phyloP scores from a whole-genome alignment of 1,284 basidiomycete genomes.

The Blastosporella zonata region DNA sequence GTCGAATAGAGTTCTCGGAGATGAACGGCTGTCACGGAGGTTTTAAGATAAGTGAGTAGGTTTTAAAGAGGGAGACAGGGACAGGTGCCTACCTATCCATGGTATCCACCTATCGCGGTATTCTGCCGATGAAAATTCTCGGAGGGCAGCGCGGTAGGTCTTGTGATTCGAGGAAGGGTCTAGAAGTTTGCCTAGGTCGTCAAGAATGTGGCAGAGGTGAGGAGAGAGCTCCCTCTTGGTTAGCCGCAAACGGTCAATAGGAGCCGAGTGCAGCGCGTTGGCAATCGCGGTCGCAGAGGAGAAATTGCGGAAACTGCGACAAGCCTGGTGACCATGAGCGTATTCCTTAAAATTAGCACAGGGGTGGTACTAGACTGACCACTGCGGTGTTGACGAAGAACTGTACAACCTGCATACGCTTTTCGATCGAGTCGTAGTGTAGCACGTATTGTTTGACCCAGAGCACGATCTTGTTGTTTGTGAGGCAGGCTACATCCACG shows the following conservation, averaged over 20 bases:
- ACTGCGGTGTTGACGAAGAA: conserved; percentile 41
- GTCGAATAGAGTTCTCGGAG: conserved; percentile 34
- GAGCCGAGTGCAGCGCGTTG: conserved; percentile 37
- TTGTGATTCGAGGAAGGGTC: conserved; percentile 33
- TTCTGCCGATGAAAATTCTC: conserved; percentile 20
- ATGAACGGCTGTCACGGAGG: conserved; percentile 33
- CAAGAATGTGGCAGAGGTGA: conserved; percentile 28
- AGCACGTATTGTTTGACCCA: conserved; percentile 44
- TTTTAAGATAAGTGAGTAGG: not conserved
- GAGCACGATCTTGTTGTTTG: conserved; percentile 38
- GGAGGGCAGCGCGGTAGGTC: conserved; percentile 34
- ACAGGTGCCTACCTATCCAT: conserved; percentile 34
- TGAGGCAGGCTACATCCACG: conserved; percentile 29
- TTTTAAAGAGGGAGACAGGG: not conserved
- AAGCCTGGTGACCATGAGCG: conserved; percentile 33
- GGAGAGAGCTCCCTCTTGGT: conserved; percentile 32
- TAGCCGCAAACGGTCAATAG: conserved; percentile 33
- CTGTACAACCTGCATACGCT: conserved; percentile 35
- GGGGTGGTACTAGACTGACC: too few species aligned
- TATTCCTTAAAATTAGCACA: too few species aligned
- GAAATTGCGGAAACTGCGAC: conserved; percentile 40
- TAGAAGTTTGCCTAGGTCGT: conserved; percentile 33
- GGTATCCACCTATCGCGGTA: conserved; percentile 31
- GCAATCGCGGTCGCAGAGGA: conserved; percentile 40
- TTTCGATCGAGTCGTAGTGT: conserved; percentile 33